Base-by-base conservation (phyloP, 352 stramenopile species). In the Blastocystis sp. region DNA sequence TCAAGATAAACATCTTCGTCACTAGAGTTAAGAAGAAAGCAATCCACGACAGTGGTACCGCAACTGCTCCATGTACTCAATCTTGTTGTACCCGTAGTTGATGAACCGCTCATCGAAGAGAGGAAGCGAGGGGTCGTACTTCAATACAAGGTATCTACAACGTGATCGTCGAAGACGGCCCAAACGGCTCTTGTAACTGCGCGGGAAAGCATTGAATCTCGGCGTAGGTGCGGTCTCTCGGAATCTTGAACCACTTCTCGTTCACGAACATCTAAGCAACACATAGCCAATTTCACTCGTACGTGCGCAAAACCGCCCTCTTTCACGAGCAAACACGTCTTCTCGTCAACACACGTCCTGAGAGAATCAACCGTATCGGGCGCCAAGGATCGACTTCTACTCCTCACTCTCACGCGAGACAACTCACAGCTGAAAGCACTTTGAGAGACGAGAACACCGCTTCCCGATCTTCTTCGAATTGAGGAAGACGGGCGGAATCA, bases 81-180 rank as follows among this genome's bases (percentile, higher is more conserved):
- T 80, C 79, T 89, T 89, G 51, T 89, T 89, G 35, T 89, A 89
- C 24, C 79, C 79, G 41, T 89, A 89, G 66, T 89, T 89, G 19
- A 89, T 55, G 41, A 89, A 89, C 1, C 79, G 60, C 50, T 89
- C 79, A 33, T 89, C 79, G 45, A 77, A 89, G 21, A 89, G 35
- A 16, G 79, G 79, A 26, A 79, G 37, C 10, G 26, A 16, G 6
- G 16, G 29, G 0, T 29, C 66, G 41, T 89, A 80, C 33, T 89
- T 89, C 45, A 89, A 45, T 33, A 89, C 62, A 3, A 89, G 19
- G 31, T 89, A 89, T 21, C 79, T 89, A 77, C 26, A 21, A 12
- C 6, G 61, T 69, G 3, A 69, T 10, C 41, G 37, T 21, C 2
- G 21, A 13, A 9, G 29, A 13, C 26, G 12, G 51, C 21, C 9